These are phyloP conservation scores for Pestalotiopsis fici DNA, from an alignment of 2,329 filamentous ascomycete species.

Conservation along the genomic window DNA sequence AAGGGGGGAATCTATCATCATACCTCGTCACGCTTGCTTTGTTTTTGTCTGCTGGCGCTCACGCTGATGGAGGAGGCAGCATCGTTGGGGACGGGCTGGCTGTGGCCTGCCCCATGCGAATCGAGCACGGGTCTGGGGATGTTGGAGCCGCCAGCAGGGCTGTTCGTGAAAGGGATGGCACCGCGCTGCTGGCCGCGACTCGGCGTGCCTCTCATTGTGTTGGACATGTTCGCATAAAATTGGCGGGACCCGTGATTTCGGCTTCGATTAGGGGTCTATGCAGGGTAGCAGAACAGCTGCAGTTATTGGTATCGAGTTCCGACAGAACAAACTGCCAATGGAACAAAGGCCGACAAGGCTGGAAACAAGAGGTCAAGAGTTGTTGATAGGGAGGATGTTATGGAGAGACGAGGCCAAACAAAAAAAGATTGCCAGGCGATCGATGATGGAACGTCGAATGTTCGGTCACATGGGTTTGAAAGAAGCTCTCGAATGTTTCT, in stretches of 20 bases:
- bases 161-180: slow-evolving; percentile 57
- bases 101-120: slow-evolving; percentile 17
- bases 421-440: background rate
- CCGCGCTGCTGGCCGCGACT: slow-evolving; percentile 61
- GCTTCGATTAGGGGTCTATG: slow-evolving; percentile 8
- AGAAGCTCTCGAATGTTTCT: slow-evolving; percentile 3
- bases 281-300: background rate
- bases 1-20: slow-evolving; percentile 30
- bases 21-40: slow-evolving; percentile 98
- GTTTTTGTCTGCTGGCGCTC: slow-evolving; percentile 93
- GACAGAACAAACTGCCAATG: background rate
- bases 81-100: slow-evolving; percentile 55
- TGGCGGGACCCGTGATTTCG: slow-evolving; percentile 18
- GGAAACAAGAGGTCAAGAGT: background rate
- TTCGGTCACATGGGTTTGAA: background rate
- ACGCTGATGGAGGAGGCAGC: slow-evolving; percentile 60
- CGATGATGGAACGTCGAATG: background rate
- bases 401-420: background rate
- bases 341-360: background rate
- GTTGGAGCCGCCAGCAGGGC: slow-evolving; percentile 58
- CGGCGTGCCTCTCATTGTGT: slow-evolving; percentile 71
- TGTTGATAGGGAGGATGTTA: background rate
- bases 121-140: slow-evolving; percentile 77
- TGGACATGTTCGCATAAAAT: slow-evolving; percentile 48
- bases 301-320: background rate